Evolutionary conservation across 2,329 filamentous ascomycete species (phyloP), one percentile per base, ranked within the genome.

Genomic region (Monilinia fructigena): DNA sequence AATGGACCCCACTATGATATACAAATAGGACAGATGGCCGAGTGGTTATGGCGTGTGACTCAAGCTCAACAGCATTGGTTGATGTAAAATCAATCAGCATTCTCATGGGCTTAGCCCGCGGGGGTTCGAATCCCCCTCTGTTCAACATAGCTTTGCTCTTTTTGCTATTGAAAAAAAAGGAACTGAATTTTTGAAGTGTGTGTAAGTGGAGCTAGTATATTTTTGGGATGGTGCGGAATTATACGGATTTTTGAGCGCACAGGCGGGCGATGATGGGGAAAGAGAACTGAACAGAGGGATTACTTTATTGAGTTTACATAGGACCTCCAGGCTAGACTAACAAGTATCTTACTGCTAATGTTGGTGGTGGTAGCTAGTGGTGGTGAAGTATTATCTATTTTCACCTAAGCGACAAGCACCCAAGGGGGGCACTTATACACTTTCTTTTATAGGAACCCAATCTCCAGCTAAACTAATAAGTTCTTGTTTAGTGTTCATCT

Each of bases 41-140:
- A 65, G 63, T 65, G 63, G 63, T 65, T 65, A 65, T 59, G 63
- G 63, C 63, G 63, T 65, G 63, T 65, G 63, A 60, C 63, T 65
- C 63, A 65, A 65, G 63, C 63, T 65, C 62, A 50, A 38, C 6
- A 50, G 62, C 45, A n/a, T 65, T 65, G 38, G 3, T 58, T 65
- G 56, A 23, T 48, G 48, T 4, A 50, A 31, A 65, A 59, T 59
- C 45, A 53, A 53, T n/a, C 48, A 48, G 63, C 31, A 65, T 65
- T 65, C 63, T 65, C 63, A 65, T 65, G 54, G 63, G 63, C 54
- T 28, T 60, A 65, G 54, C 63, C 63, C 54, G 63, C 54, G 54
- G 63, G 63, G 63, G 63, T 65, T 65, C 63, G 63, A 65, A 65
- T 65, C 63, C 63, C 63, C 63, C 54, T 65, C 63, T 65, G 63